Conservation (phyloP, 495 filamentous ascomycete species). For the Podospora pseudopauciseta region DNA sequence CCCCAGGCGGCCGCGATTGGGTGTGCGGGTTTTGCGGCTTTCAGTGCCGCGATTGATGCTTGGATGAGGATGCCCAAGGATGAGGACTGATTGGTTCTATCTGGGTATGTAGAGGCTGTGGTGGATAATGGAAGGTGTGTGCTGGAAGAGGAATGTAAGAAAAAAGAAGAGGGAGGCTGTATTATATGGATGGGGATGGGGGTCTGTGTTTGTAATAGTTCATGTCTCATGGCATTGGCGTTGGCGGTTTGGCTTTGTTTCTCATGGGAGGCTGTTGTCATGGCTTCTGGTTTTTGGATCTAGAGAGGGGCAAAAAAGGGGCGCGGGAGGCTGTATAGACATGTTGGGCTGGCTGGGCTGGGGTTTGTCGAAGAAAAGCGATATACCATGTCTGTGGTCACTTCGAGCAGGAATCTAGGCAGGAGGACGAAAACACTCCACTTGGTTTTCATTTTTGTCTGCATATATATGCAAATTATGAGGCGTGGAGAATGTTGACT, state of each 20-base stretch:
- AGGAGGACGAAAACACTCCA: background rate
- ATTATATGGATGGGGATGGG: background rate
- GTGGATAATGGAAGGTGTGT: background rate
- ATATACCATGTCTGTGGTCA: background rate
- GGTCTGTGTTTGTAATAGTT: background rate
- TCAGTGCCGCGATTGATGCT: constrained; percentile 89
- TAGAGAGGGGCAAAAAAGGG: background rate
- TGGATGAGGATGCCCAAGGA: constrained; percentile 71
- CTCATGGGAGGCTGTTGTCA: background rate
- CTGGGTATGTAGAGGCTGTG: background rate
- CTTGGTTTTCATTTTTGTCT: background rate
- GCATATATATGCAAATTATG: background rate
- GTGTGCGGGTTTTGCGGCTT: constrained; percentile 93
- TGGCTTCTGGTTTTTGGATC: background rate
- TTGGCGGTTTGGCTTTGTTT: background rate
- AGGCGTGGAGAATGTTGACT: too few species aligned
- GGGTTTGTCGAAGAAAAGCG: background rate
- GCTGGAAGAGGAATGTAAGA: background rate
- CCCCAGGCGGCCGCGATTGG: constrained; percentile 87
- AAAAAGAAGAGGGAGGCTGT: background rate
- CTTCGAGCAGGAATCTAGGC: background rate
- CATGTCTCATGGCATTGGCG: background rate
- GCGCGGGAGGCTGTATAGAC: background rate
- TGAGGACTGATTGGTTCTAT: constrained; percentile 34
- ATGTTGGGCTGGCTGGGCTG: background rate